Conservation (phyloP, 73 alveolate species). For the Paramecium pentaurelia region DNA sequence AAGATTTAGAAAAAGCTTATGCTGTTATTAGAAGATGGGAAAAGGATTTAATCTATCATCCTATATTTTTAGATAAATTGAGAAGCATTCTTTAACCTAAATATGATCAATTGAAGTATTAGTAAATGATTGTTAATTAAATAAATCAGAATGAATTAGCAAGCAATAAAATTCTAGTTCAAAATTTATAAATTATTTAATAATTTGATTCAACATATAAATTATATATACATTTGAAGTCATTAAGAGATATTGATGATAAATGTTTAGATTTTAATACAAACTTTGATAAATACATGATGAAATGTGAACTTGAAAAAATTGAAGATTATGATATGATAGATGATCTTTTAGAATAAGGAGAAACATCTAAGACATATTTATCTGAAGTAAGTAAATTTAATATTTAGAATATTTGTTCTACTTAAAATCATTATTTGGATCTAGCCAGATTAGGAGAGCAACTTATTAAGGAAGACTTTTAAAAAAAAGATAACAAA, state of each 20-base stretch:
- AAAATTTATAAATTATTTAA: conserved; percentile 10
- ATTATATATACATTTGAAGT: neutral
- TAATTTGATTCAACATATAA: neutral
- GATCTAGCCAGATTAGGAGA: neutral
- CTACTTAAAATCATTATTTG: neutral
- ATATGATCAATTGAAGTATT: neutral
- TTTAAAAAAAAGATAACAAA: neutral
- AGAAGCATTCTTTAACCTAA: conserved; percentile 33
- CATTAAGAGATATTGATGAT: neutral
- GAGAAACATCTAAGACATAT: neutral
- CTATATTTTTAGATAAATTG: neutral
- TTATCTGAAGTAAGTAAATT: neutral
- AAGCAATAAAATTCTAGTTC: neutral
- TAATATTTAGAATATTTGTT: neutral
- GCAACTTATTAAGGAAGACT: neutral
- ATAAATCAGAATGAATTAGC: neutral
- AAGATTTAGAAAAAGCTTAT: conserved; percentile 13
- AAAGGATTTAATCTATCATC: conserved; percentile 33
- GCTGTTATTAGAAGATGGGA: conserved; percentile 35
- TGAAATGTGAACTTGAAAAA: neutral
- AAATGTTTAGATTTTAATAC: conserved; percentile 1
- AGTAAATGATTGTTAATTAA: neutral
- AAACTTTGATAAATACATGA: neutral
- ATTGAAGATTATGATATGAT: neutral
- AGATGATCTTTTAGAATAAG: neutral